phyloP scores from a whole-genome alignment of 108 stramenopile species.

The Ochromonas danica region DNA sequence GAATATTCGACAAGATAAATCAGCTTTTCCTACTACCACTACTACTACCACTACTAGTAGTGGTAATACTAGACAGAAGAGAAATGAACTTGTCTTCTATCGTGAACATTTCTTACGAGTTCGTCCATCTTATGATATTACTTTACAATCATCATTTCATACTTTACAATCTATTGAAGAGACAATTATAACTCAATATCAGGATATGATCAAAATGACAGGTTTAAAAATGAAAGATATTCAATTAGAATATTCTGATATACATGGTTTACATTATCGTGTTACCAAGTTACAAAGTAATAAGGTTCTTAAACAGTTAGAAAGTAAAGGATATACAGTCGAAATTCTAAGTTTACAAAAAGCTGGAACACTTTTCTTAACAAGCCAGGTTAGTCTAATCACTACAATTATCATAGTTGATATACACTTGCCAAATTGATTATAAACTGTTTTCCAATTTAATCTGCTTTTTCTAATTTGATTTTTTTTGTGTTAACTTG shows the following conservation, averaged over 20 bases:
- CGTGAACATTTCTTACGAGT: neutral
- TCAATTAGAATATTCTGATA: neutral
- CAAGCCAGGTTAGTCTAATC: too few species aligned
- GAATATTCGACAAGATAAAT: too few species aligned
- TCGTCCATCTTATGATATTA: neutral
- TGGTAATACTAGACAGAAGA: too few species aligned
- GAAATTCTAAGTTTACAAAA: slow-evolving; percentile 41
- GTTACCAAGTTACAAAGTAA: slow-evolving; percentile 51
- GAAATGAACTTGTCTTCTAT: too few species aligned
- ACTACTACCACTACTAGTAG: too few species aligned
- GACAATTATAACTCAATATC: neutral
- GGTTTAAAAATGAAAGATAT: neutral
- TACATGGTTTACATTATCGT: slow-evolving; percentile 45
- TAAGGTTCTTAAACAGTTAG: slow-evolving; percentile 19
- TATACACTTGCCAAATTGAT: too few species aligned
- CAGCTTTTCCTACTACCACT: too few species aligned
- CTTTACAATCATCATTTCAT: neutral
- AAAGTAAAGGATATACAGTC: slow-evolving; percentile 13
- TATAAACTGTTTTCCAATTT: too few species aligned
- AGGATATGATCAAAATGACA: neutral
- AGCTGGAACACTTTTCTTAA: slow-evolving; percentile 48
- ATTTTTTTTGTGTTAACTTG: too few species aligned
- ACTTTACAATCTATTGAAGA: neutral
- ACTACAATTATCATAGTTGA: too few species aligned
- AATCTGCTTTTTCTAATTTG: too few species aligned